Conservation (phyloP, 2,329 filamentous ascomycete genomes). For the Venturiaceae sp. region DNA sequence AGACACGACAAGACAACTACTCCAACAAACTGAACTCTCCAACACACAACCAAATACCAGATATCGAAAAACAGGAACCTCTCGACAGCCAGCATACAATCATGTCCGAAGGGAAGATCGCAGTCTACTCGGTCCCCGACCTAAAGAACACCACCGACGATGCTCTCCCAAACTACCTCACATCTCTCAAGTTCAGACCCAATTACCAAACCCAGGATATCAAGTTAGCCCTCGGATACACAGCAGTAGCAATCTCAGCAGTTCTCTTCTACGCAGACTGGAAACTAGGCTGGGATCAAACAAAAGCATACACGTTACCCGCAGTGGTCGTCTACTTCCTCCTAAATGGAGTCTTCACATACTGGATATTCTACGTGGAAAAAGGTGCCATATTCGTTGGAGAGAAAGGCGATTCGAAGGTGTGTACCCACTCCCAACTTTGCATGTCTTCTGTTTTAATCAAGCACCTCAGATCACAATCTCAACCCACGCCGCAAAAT, state of each 20-base stretch:
- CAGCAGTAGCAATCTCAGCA: conserved; percentile 68
- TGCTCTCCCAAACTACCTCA: conserved; percentile 86
- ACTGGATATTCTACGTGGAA: conserved; percentile 81
- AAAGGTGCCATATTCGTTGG: conserved; percentile 75
- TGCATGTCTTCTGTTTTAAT: neutral
- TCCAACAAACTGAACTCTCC: neutral
- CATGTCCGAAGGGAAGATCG: conserved; percentile 12
- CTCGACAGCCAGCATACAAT: neutral
- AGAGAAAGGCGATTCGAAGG: conserved; percentile 56
- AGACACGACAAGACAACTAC: neutral
- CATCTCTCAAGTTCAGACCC: conserved; percentile 75
- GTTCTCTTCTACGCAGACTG: conserved; percentile 88
- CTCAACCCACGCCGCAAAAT: conserved; percentile 52
- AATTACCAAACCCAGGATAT: conserved; percentile 73
- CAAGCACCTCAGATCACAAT: conserved; percentile 54
- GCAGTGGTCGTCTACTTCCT: conserved; percentile 73
- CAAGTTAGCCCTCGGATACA: conserved; percentile 73
- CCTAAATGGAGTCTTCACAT: conserved; percentile 67
- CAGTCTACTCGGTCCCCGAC: conserved; percentile 63
- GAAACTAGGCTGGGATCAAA: conserved; percentile 78
- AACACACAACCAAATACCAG: neutral
- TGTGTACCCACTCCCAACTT: conserved; percentile 26
- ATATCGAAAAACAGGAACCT: neutral
- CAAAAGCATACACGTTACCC: conserved; percentile 68
- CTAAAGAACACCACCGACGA: conserved; percentile 97